A percentile compares a stretch with the other conserved stretches of the same genome.
These are phyloP conservation scores for Rosa chinensis DNA, from an alignment of 306 rosid genomes.

Conservation along the genomic window DNA sequence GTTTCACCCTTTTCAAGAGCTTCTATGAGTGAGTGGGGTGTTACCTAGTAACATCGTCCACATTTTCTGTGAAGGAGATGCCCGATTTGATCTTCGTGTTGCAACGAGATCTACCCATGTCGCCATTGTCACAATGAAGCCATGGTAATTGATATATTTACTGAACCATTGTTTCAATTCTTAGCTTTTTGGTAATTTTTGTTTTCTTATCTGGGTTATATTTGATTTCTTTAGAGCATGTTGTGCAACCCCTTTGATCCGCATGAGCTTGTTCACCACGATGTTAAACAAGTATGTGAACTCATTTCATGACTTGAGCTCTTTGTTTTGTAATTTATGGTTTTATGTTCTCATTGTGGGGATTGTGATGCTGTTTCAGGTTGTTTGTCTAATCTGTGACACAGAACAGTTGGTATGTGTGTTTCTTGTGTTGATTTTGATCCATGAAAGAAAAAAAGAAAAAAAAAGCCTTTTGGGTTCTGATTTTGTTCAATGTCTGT, in stretches of 20 bases:
- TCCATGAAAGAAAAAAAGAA: not conserved
- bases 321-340: not conserved
- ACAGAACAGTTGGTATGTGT: slow-evolving; percentile 88
- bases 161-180: not conserved
- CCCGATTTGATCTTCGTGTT: slow-evolving; percentile 89
- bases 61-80: slow-evolving; percentile 59
- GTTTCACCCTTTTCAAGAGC: no score
- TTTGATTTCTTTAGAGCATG: slow-evolving; percentile 50
- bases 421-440: slow-evolving; percentile 4
- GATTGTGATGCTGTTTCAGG: slow-evolving; percentile 48
- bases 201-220: slow-evolving; percentile 28
- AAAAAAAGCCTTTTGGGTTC: slow-evolving; percentile 4
- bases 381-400: slow-evolving; percentile 89
- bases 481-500: slow-evolving; percentile 4
- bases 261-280: slow-evolving; percentile 70
- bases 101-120: slow-evolving; percentile 83
- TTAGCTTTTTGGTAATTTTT: not conserved
- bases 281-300: slow-evolving; percentile 65
- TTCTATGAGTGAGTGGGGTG: no score
- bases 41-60: no score
- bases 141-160: slow-evolving; percentile 42
- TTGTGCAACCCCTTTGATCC: slow-evolving; percentile 62
- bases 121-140: slow-evolving; percentile 94
- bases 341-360: no score
- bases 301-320: not conserved